A percentile compares a stretch with the other conserved stretches of the same genome.
Evolutionary conservation across 169 alveolate genomes (phyloP).

Genomic region (Plasmodium fragile): DNA sequence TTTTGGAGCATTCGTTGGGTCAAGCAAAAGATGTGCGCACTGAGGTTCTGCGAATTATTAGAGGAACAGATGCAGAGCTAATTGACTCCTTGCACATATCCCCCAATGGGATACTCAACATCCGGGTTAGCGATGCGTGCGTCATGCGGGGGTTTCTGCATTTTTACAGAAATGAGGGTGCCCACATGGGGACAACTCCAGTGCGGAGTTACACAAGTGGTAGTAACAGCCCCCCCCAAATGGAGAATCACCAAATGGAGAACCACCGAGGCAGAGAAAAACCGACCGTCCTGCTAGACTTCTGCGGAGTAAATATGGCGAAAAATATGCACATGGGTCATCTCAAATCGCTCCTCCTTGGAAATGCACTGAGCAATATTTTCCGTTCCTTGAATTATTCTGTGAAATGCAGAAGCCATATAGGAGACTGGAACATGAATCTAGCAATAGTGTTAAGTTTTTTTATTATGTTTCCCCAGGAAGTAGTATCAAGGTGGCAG

Average conservation of each 20-base stretch:
- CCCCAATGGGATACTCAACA: slow-evolving; percentile 3
- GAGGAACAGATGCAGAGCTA: not conserved
- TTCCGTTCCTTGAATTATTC: slow-evolving; percentile 74
- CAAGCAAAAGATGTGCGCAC: not conserved
- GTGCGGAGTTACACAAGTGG: not conserved
- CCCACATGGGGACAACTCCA: not conserved
- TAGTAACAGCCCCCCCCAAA: not conserved
- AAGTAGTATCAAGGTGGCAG: not conserved
- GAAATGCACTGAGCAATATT: slow-evolving; percentile 80
- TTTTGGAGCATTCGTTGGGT: slow-evolving; percentile 18
- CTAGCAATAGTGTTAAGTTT: slow-evolving; percentile 42
- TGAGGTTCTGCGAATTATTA: not conserved
- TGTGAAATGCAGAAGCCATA: slow-evolving; percentile 80
- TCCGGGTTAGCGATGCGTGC: not conserved
- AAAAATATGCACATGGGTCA: slow-evolving; percentile 86
- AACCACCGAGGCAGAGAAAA: not conserved
- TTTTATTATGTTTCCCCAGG: slow-evolving; percentile 14
- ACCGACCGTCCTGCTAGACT: slow-evolving; percentile 78
- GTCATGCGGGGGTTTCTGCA: not conserved
- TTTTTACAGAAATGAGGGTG: not conserved
- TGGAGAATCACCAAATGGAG: too few species aligned
- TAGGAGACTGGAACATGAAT: slow-evolving; percentile 83
- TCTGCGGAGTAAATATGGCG: slow-evolving; percentile 84
- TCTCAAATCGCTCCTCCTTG: slow-evolving; percentile 82
- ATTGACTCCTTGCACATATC: not conserved